These are phyloP conservation scores for Ciborinia camelliae DNA, from an alignment of 2,329 filamentous ascomycete species.

Conservation along the genomic window DNA sequence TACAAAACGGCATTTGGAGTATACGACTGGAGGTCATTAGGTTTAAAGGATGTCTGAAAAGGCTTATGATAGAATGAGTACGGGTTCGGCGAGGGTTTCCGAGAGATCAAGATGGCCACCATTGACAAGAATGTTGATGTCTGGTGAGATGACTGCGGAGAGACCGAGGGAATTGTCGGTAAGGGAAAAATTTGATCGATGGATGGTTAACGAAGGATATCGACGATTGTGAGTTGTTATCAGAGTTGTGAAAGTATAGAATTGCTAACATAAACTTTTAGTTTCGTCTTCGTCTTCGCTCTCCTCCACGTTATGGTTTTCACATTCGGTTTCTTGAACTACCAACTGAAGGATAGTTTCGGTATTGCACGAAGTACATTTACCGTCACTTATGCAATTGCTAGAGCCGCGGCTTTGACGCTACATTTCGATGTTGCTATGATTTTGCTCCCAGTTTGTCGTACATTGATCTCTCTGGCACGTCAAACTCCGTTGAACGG, in stretches of 20 bases:
- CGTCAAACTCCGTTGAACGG: conserved; percentile 80
- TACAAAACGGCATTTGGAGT: conserved; percentile 21
- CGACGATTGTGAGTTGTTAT: conserved; percentile 63
- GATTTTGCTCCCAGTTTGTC: conserved; percentile 77
- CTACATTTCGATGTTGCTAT: conserved; percentile 80
- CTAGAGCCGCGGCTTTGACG: conserved; percentile 69
- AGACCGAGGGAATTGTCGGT: conserved; percentile 63
- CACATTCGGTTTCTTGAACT: conserved; percentile 76
- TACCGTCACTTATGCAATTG: conserved; percentile 73
- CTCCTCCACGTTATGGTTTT: conserved; percentile 73
- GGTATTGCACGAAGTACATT: conserved; percentile 64
- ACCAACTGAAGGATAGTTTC: conserved; percentile 72
- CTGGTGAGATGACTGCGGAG: conserved; percentile 76
- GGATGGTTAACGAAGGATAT: conserved; percentile 89
- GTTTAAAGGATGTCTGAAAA: conserved; percentile 30
- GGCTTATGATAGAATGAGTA: conserved; percentile 30
- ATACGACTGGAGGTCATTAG: conserved; percentile 32
- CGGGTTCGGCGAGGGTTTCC: conserved; percentile 47
- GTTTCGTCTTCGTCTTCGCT: conserved; percentile 74
- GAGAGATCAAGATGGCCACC: conserved; percentile 81
- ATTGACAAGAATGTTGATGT: conserved; percentile 76
- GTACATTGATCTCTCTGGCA: conserved; percentile 76
- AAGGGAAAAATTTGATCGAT: conserved; percentile 73
- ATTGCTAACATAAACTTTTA: conserved; percentile 42
- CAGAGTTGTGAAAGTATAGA: conserved; percentile 2